A percentile compares a stretch with the other conserved stretches of the same genome.
Conservation (phyloP, 768 basidiomycete genomes). For the Tricholoma terreum region DNA sequence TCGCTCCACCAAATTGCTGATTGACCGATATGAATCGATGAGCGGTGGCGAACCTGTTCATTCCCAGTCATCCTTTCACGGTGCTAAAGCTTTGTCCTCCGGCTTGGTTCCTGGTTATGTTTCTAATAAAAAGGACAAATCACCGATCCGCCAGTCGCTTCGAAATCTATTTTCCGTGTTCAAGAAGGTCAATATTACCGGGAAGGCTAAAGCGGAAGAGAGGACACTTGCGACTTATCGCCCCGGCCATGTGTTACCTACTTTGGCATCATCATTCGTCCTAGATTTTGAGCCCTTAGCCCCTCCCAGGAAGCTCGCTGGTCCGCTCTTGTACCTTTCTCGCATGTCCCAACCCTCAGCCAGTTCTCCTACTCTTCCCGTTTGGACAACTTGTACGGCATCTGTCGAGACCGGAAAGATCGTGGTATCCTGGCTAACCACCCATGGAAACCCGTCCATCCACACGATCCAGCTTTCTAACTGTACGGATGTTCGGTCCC, state of each 20-base stretch:
- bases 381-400: conserved; percentile 49
- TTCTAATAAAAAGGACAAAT: conserved; percentile 41
- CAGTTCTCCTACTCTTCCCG: conserved; percentile 27
- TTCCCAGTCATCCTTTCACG: neutral
- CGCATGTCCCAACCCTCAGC: conserved; percentile 18
- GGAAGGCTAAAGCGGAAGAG: conserved; percentile 22
- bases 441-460: conserved; percentile 30
- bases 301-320: conserved; percentile 20
- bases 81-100: neutral
- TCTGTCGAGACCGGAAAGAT: conserved; percentile 34
- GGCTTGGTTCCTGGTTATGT: conserved; percentile 4
- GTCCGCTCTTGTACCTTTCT: conserved; percentile 50
- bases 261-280: neutral
- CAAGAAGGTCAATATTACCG: conserved; percentile 40
- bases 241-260: conserved; percentile 16
- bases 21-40: conserved; percentile 52
- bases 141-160: conserved; percentile 62
- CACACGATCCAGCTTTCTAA: conserved; percentile 47
- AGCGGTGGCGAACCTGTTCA: conserved; percentile 8
- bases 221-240: conserved; percentile 11
- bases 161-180: conserved; percentile 61
- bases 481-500: conserved; percentile 65
- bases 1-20: conserved; percentile 49
- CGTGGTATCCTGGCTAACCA: conserved; percentile 45
- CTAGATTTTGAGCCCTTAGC: conserved; percentile 10